These are phyloP conservation scores for Balakata baccata DNA, from an alignment of 345 rosid species.

Conservation along the genomic window DNA sequence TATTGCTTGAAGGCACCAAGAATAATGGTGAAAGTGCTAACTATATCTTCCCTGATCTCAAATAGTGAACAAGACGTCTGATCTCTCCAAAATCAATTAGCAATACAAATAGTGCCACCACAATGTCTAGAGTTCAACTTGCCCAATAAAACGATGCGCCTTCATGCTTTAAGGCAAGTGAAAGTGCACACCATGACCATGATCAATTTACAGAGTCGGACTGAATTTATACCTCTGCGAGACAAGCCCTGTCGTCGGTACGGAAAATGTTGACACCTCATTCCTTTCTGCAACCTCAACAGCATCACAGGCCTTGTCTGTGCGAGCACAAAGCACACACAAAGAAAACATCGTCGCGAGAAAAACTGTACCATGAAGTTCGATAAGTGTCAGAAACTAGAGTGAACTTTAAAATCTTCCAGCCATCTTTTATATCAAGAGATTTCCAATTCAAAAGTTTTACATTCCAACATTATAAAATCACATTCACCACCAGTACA, in stretches of 20 bases:
- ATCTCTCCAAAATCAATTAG: background rate
- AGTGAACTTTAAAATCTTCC: background rate
- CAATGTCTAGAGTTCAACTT: conserved; percentile 12
- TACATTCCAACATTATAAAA: background rate
- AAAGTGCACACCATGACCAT: background rate
- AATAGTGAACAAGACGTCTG: background rate
- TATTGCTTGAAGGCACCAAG: background rate
- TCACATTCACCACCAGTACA: background rate
- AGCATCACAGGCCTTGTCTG: conserved; percentile 76
- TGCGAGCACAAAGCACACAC: background rate
- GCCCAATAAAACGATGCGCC: background rate
- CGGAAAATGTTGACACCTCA: conserved; percentile 81
- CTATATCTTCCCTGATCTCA: no score
- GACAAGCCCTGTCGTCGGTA: conserved; percentile 81
- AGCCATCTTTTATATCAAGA: background rate
- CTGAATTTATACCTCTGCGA: conserved; percentile 50
- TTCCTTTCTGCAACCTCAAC: conserved; percentile 89
- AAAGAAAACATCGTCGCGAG: background rate
- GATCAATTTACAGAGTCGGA: background rate
- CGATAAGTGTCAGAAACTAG: no score
- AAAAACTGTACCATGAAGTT: background rate
- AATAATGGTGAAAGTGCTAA: no score
- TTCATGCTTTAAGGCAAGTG: background rate
- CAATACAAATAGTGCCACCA: background rate
- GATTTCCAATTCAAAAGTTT: background rate